phyloP scores from a whole-genome alignment of 257 asterid species.

The Salvia rosmarinus region DNA sequence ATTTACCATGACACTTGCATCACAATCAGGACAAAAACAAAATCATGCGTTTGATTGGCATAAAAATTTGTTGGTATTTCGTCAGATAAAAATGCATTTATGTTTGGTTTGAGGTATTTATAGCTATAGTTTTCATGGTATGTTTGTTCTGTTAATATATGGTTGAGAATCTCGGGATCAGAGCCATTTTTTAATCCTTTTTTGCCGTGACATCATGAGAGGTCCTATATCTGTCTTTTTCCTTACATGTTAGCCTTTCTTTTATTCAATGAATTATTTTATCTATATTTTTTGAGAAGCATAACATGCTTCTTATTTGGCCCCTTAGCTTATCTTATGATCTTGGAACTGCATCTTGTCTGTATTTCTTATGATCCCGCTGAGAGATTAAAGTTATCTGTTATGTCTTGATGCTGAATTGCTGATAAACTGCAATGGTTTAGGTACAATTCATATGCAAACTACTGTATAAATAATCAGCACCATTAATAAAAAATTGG shows the following conservation, averaged over 20 bases:
- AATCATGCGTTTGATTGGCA: constrained; percentile 8
- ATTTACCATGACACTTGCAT: constrained; percentile 15
- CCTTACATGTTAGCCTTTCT: not conserved
- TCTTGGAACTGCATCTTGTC: not conserved
- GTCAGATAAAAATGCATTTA: not conserved
- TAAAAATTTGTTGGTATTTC: not conserved
- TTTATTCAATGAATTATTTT: not conserved
- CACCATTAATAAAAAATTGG: not conserved
- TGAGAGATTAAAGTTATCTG: not conserved
- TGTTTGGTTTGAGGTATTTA: not conserved
- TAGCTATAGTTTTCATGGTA: constrained; percentile 1
- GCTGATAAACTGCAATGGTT: not conserved
- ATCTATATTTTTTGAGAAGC: not conserved
- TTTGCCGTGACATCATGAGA: not conserved
- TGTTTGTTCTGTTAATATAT: not conserved
- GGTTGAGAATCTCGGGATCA: not conserved
- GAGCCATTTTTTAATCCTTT: not conserved
- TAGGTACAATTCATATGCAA: not conserved
- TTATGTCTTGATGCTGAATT: not conserved
- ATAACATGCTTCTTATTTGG: not conserved
- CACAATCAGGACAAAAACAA: constrained; percentile 4
- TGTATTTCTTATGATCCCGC: not conserved
- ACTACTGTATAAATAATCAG: not conserved
- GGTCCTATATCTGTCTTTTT: not conserved
- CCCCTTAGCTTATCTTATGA: constrained; percentile 1